phyloP scores from a whole-genome alignment of 768 basidiomycete genomes.

The Lactifluus pinguis region DNA sequence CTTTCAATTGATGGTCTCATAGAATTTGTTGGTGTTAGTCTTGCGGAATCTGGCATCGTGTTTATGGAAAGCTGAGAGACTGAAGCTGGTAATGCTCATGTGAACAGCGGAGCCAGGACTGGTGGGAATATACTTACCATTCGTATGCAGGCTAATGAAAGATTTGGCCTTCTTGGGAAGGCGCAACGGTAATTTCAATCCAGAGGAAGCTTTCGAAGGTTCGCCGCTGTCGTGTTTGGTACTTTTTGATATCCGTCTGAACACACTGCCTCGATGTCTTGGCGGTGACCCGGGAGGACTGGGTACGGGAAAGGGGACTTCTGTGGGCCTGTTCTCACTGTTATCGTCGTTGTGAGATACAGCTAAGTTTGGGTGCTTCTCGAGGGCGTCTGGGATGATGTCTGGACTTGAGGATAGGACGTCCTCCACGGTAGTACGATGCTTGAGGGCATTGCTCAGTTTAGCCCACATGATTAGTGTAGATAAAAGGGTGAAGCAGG shows the following conservation, averaged over 20 bases:
- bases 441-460: constrained; percentile 14
- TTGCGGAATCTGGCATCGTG: constrained; percentile 24
- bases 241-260: constrained; percentile 18
- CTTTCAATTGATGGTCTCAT: constrained; percentile 21
- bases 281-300: constrained; percentile 18
- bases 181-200: constrained; percentile 13
- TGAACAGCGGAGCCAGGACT: not conserved
- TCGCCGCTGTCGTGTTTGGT: constrained; percentile 10
- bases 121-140: constrained; percentile 1
- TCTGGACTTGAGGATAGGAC: constrained; percentile 2
- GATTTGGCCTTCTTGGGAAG: constrained; percentile 20
- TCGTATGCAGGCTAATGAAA: constrained; percentile 13
- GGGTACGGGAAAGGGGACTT: constrained; percentile 15
- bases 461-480: constrained; percentile 16
- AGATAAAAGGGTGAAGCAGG: not conserved
- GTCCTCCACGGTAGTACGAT: constrained; percentile 11
- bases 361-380: constrained; percentile 14
- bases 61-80: constrained; percentile 18
- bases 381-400: constrained; percentile 6
- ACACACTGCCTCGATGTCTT: constrained; percentile 14
- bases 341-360: constrained; percentile 6
- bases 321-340: constrained; percentile 2
- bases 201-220: constrained; percentile 12
- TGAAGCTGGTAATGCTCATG: not conserved
- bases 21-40: constrained; percentile 23